Evolutionary conservation across 2,329 filamentous ascomycete species (phyloP).

Genomic region (Leptoxyphium fumago): DNA sequence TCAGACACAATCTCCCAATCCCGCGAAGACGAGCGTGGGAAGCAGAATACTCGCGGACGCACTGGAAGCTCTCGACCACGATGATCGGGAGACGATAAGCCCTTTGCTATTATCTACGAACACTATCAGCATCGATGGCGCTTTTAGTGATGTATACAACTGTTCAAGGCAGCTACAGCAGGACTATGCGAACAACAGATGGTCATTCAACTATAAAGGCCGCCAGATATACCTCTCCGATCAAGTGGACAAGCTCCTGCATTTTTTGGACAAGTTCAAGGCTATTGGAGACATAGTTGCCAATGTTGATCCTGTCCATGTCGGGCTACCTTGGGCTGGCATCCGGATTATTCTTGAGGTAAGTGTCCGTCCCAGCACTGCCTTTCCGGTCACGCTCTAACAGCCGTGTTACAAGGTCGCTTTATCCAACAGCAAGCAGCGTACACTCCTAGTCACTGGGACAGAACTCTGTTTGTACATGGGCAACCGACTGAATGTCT

Average conservation of each 20-base stretch:
- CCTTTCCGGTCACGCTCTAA: no score
- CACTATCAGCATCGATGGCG: neutral
- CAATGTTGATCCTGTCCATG: conserved; percentile 20
- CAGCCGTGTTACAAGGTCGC: no score
- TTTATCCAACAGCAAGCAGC: no score
- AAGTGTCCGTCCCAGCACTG: no score
- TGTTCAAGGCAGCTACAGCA: neutral
- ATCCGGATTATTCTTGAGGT: conserved; percentile 20
- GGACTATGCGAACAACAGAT: conserved; percentile 1
- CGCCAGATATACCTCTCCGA: conserved; percentile 7
- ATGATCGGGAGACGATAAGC: no score
- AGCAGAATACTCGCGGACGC: no score
- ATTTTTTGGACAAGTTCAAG: conserved; percentile 17
- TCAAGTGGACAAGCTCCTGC: conserved; percentile 15
- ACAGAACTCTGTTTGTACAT: conserved; percentile 1
- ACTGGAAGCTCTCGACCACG: no score
- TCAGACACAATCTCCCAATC: no score
- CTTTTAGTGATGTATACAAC: neutral
- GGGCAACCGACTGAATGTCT: no score
- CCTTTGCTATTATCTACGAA: neutral
- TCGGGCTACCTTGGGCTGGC: no score
- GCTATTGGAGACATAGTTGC: conserved; percentile 17
- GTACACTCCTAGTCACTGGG: no score
- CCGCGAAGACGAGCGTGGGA: no score
- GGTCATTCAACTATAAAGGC: conserved; percentile 1